Evolutionary conservation across 2,329 filamentous ascomycete genomes (phyloP).

Genomic region (Colletotrichum zoysiae): DNA sequence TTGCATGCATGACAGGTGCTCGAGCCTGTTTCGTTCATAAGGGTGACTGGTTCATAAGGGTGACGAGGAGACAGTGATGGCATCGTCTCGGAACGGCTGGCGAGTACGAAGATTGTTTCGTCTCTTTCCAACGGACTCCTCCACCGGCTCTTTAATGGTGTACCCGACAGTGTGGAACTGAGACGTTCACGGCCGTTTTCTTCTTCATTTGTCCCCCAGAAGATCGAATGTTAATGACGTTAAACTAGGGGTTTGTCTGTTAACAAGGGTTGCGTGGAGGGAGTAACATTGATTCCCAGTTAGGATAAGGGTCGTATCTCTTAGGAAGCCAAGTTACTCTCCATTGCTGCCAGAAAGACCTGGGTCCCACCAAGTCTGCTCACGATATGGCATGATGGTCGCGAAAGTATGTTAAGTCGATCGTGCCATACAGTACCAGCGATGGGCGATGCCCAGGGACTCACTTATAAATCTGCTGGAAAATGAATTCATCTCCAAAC

Average conservation of each 20-base stretch:
- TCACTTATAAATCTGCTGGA: not conserved
- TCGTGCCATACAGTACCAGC: not conserved
- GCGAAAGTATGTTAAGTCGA: not conserved
- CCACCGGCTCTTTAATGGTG: not conserved
- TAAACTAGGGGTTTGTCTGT: too few species aligned
- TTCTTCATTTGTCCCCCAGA: too few species aligned
- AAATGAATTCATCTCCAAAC: too few species aligned
- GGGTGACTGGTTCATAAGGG: not conserved
- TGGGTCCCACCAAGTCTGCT: not conserved
- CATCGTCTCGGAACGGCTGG: not conserved
- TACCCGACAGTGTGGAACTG: not conserved
- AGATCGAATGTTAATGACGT: not conserved
- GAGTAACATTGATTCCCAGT: not conserved
- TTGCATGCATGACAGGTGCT: not conserved
- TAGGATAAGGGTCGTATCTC: not conserved
- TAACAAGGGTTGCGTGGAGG: not conserved
- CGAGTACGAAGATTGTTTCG: not conserved
- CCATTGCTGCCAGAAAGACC: not conserved
- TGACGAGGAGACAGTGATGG: not conserved
- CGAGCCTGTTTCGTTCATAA: not conserved
- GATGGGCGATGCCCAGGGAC: not conserved
- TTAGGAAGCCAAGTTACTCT: too few species aligned
- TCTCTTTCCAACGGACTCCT: not conserved
- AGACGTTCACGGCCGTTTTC: not conserved
- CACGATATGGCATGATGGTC: not conserved